phyloP scores from a whole-genome alignment of 202 grass and related monocot genomes.

The Panicum virgatum region DNA sequence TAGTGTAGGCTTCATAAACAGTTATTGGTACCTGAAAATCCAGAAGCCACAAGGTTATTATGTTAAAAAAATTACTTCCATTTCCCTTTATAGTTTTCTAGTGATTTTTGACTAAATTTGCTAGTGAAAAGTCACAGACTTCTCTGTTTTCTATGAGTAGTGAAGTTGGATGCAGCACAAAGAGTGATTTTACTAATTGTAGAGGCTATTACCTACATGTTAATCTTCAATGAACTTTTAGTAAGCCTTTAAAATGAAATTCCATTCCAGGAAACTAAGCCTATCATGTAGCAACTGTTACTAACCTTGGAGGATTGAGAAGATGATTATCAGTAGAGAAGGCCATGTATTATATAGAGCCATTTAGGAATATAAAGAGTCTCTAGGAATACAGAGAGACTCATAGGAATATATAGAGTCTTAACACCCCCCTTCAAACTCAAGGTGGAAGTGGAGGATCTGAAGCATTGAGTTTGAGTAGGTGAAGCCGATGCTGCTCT shows the following conservation, averaged over 20 bases:
- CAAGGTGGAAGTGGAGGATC: too few relatives aligned
- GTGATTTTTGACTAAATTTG: background rate
- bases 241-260: background rate
- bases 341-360: too few relatives aligned
- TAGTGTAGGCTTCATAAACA: background rate
- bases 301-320: too few relatives aligned
- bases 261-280: background rate
- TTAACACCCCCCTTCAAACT: too few relatives aligned
- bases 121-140: too few relatives aligned
- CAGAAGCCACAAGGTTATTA: background rate
- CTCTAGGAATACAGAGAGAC: too few relatives aligned
- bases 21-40: background rate
- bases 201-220: background rate
- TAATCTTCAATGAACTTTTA: background rate
- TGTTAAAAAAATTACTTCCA: background rate
- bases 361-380: too few relatives aligned
- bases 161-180: background rate
- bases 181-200: background rate
- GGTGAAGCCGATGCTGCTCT: too few relatives aligned
- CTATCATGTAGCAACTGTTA: background rate
- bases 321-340: too few relatives aligned
- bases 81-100: background rate
- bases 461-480: too few relatives aligned
- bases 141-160: background rate
- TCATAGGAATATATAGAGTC: too few relatives aligned